Evolutionary conservation across 2,329 filamentous ascomycete species (phyloP).

Genomic region (Clonostachys rosea): DNA sequence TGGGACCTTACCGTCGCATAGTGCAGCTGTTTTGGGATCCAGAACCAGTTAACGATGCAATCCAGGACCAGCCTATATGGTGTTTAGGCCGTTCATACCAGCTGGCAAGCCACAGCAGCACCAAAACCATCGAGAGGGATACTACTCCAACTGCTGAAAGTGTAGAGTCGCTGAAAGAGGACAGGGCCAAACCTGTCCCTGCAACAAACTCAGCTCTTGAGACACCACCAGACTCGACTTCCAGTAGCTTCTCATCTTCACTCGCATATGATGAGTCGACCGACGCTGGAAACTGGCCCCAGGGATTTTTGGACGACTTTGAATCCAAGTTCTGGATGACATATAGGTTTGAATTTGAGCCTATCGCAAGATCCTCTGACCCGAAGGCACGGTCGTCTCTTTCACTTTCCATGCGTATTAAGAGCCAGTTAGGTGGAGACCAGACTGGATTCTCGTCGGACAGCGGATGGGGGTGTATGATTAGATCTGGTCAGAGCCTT

Average conservation of each 20-base stretch:
- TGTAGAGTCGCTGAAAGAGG: neutral
- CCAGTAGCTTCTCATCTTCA: constrained; percentile 48
- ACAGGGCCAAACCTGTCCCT: neutral
- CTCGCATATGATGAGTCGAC: constrained; percentile 39
- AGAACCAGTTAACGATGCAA: constrained; percentile 74
- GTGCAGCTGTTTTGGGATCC: constrained; percentile 93
- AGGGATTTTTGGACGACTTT: constrained; percentile 83
- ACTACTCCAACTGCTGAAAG: neutral
- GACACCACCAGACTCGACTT: constrained; percentile 41
- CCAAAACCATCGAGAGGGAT: neutral
- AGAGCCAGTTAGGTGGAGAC: constrained; percentile 68
- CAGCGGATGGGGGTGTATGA: constrained; percentile 98
- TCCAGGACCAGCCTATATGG: constrained; percentile 71
- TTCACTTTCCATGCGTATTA: constrained; percentile 79
- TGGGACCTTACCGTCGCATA: constrained; percentile 73
- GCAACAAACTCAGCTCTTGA: constrained; percentile 18
- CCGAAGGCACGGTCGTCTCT: constrained; percentile 66
- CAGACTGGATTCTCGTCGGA: constrained; percentile 84
- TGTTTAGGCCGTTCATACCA: constrained; percentile 61
- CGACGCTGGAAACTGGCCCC: constrained; percentile 67
- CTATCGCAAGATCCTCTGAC: constrained; percentile 75
- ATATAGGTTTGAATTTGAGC: constrained; percentile 81
- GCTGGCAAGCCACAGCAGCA: constrained; percentile 19
- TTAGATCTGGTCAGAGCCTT: constrained; percentile 88
- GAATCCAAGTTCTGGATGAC: constrained; percentile 95